A percentile compares a stretch with the other conserved stretches of the same genome.
Conservation (phyloP, 2,329 filamentous ascomycete genomes). For the Botrytis paeoniae region DNA sequence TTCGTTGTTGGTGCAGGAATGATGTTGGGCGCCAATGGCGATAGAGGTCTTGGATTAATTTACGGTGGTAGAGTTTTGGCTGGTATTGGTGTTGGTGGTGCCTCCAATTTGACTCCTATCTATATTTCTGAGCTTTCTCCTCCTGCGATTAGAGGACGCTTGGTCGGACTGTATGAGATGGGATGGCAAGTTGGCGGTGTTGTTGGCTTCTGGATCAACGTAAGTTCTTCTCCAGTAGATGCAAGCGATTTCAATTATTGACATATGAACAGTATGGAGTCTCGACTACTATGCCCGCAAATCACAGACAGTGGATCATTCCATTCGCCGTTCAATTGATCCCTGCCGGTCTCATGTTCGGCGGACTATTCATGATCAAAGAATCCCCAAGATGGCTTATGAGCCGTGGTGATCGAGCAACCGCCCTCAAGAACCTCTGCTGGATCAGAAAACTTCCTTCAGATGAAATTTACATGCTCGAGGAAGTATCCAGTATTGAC, state of each 20-base stretch:
- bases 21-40: constrained; percentile 56
- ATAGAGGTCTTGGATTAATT: constrained; percentile 14
- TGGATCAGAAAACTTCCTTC: constrained; percentile 61
- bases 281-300: constrained; percentile 40
- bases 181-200: constrained; percentile 63
- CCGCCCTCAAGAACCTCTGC: constrained; percentile 45
- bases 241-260: neutral
- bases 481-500: constrained; percentile 71
- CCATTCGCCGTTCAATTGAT: constrained; percentile 40
- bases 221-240: constrained; percentile 35
- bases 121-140: constrained; percentile 60
- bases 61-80: constrained; percentile 32
- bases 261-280: constrained; percentile 53
- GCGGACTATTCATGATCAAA: constrained; percentile 56
- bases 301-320: constrained; percentile 37
- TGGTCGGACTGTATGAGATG: constrained; percentile 66
- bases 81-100: constrained; percentile 32
- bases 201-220: constrained; percentile 63
- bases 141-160: constrained; percentile 40
- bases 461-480: constrained; percentile 63
- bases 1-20: constrained; percentile 70
- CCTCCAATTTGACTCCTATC: constrained; percentile 60
- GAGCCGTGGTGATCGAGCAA: constrained; percentile 16
- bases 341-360: constrained; percentile 36
- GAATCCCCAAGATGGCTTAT: constrained; percentile 59